phyloP scores from a whole-genome alignment of 805 yeast genomes.

The Hemisphaericaspora nanyangensis region DNA sequence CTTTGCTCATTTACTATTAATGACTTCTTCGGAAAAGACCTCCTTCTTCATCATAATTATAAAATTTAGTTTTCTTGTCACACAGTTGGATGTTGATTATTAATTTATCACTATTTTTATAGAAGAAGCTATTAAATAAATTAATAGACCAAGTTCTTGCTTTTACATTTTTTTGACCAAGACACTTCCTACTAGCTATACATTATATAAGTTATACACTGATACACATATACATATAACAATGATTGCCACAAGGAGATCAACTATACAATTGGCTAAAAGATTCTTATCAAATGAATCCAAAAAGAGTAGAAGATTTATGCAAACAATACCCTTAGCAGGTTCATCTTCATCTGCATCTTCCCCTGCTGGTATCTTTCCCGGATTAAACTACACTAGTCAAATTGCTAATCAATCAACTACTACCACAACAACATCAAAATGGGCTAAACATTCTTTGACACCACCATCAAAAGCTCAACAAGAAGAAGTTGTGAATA shows the following conservation, averaged over 20 bases:
- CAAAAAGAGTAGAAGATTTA: slow-evolving; percentile 20
- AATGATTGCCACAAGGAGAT: slow-evolving; percentile 2
- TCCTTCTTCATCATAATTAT: too few relatives aligned
- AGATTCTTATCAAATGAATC: slow-evolving; percentile 6
- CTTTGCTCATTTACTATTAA: too few relatives aligned
- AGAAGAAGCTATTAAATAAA: too few relatives aligned
- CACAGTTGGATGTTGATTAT: neutral
- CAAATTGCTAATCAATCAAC: slow-evolving; percentile 9
- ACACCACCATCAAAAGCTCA: slow-evolving; percentile 8
- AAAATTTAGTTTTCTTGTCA: neutral
- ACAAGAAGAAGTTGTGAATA: slow-evolving; percentile 2
- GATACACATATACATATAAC: neutral
- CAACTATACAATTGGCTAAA: slow-evolving; percentile 1
- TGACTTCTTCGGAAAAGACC: too few relatives aligned
- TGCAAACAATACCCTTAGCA: slow-evolving; percentile 30
- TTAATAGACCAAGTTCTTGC: too few relatives aligned
- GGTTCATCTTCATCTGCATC: slow-evolving; percentile 12
- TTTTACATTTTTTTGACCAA: too few relatives aligned
- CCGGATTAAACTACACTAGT: slow-evolving; percentile 17
- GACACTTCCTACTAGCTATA: too few relatives aligned
- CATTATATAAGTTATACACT: neutral
- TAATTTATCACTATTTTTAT: neutral
- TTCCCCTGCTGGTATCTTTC: slow-evolving; percentile 15
- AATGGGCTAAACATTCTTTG: slow-evolving; percentile 32
- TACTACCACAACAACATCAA: slow-evolving; percentile 10